Conservation (phyloP, 306 rosid genomes). For the Prinsepia uniflora region DNA sequence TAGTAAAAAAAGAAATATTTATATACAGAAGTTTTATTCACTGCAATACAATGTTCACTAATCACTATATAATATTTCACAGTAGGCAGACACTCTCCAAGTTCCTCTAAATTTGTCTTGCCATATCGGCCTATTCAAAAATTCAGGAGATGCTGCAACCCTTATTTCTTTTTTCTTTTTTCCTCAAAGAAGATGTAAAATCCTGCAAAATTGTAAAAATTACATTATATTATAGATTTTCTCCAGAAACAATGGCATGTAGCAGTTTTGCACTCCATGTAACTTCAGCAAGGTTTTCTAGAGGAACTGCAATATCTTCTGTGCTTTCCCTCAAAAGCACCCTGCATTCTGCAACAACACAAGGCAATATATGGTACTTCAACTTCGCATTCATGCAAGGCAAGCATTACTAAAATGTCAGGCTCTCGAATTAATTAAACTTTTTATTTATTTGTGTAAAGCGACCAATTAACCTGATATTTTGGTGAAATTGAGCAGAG, state of each 20-base stretch:
- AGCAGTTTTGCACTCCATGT: slow-evolving; percentile 66
- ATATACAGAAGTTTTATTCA: background rate
- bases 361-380: background rate
- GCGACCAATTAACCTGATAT: slow-evolving; percentile 51
- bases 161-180: background rate
- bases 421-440: too few species aligned
- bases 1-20: background rate
- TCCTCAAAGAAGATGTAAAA: background rate
- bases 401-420: background rate
- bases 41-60: background rate
- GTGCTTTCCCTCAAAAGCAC: slow-evolving; percentile 52
- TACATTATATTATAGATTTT: slow-evolving; percentile 29
- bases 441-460: background rate
- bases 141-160: background rate
- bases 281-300: slow-evolving; percentile 46
- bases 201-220: background rate
- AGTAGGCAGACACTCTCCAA: background rate
- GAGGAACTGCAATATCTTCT: slow-evolving; percentile 54
- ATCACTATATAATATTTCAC: background rate
- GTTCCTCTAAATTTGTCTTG: background rate
- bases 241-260: slow-evolving; percentile 37
- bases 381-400: background rate
- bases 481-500: slow-evolving; percentile 71
- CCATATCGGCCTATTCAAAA: too few species aligned
- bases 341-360: slow-evolving; percentile 49